Base-by-base conservation (phyloP, 1,284 basidiomycete genomes). In the Fomitopsis schrenkii region DNA sequence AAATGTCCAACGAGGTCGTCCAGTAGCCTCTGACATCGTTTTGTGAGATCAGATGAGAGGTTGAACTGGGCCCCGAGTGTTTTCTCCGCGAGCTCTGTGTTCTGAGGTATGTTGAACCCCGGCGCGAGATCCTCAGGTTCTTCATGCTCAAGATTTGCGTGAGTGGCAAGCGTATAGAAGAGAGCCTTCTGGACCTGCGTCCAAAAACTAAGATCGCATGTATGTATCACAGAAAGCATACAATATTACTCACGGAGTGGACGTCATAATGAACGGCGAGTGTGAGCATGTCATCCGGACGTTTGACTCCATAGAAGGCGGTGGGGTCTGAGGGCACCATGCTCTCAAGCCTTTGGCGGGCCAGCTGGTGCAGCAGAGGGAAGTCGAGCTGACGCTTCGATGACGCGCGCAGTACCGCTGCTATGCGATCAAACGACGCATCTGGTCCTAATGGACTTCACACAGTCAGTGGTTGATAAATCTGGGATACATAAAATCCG, bases 91-190 rank as follows among this genome's bases (percentile, higher is more conserved):
- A 45, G 46, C n/a, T 60, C 44, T n/a, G 38, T n/a, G 30, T 59
- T 50, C 5, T 35, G 33, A 10, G 53, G n/a, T 1, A n/a, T 19
- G 15, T 5, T 55, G 26, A 38, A 22, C 8, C 59, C 36, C 1
- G 48, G n/a, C 26, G 30, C 8, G 14, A 60, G 28, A 4, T 30
- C 55, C 19, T 61, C 59, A 10, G 60, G 57, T n/a, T 71, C 71
- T 50, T 75, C 72, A 5, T 75, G 73, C 58, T 83, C 80, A 61
- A 85, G 82, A 64, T 86, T 77, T 50, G 80, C 78, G 22, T 78
- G 80, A 3, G 83, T 83, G 59, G 86, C 78, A 28, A 88, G 75
- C 65, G 77, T 82, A 70, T 90, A 90, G 61, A 85, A 78, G 36
- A 88, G 72, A 3, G 80, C 77, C 62, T 87, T 88, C 68, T 79